Evolutionary conservation across 2,329 filamentous ascomycete species (phyloP).

Genomic region (Neoscytalidium dimidiatum): DNA sequence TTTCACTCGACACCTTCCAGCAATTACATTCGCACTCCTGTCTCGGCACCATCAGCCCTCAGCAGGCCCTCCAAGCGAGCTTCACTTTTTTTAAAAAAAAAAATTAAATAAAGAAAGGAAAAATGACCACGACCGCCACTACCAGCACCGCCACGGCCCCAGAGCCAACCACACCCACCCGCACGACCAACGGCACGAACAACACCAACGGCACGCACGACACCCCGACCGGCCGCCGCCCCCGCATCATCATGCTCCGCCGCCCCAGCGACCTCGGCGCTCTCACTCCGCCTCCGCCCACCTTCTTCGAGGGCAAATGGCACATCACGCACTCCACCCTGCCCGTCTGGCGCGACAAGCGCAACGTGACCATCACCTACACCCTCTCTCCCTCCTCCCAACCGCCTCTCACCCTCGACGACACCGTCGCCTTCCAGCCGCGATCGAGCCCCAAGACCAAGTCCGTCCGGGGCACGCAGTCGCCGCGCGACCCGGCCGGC

Average conservation of each 20-base stretch:
- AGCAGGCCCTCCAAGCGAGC: too few relatives aligned
- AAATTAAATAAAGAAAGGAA: too few relatives aligned
- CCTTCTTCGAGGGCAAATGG: constrained; percentile 20
- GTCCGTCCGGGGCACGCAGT: not conserved
- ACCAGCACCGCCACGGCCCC: not conserved
- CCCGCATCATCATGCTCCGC: not conserved
- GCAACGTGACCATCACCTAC: not conserved
- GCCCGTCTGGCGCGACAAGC: constrained; percentile 20
- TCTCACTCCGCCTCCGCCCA: constrained; percentile 21
- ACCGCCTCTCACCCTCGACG: not conserved
- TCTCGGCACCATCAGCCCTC: too few relatives aligned
- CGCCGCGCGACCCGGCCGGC: not conserved
- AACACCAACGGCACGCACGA: not conserved
- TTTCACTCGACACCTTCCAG: not conserved
- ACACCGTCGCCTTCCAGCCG: not conserved
- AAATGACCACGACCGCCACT: not conserved
- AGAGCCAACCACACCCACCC: not conserved
- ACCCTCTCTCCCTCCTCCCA: not conserved
- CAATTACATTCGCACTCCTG: too few relatives aligned
- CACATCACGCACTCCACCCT: constrained; percentile 31
- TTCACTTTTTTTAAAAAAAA: too few relatives aligned
- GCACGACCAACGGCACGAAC: not conserved
- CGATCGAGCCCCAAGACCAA: not conserved
- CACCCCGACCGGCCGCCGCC: not conserved
- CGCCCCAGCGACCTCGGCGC: not conserved